Evolutionary conservation across 306 rosid genomes (phyloP).

Genomic region (Ammopiptanthus mongolicus): DNA sequence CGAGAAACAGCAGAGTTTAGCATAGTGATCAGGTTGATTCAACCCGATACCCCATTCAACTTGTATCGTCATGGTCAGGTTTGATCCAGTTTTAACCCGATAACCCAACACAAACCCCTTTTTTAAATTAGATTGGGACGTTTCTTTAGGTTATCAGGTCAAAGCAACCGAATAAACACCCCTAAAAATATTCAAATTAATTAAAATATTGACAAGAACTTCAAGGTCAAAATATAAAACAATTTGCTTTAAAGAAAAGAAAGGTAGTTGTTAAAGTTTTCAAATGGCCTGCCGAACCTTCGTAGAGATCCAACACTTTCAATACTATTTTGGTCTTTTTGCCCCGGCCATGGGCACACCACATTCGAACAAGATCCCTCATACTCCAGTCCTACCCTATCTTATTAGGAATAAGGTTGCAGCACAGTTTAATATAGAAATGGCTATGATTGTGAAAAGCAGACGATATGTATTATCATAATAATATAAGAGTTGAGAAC

Average conservation of each 20-base stretch:
- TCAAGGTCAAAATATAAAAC: neutral
- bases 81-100: too few species aligned
- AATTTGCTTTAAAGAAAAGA: neutral
- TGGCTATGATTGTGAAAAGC: neutral
- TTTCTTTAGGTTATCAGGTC: neutral
- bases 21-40: neutral
- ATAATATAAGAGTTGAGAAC: neutral
- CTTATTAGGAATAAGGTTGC: neutral
- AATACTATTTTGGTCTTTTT: neutral
- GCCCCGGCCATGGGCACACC: neutral
- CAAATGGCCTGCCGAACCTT: neutral
- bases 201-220: neutral
- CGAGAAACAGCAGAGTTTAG: neutral
- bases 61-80: too few species aligned
- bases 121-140: neutral
- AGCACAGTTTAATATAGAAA: neutral
- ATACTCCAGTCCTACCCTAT: neutral
- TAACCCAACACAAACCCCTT: too few species aligned
- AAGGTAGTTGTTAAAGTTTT: neutral
- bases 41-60: neutral
- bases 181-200: neutral
- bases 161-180: neutral
- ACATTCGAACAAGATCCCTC: neutral
- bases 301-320: neutral
- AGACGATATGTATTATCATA: neutral